These are phyloP conservation scores for Saccharomycopsis capsularis DNA, from an alignment of 805 yeast genomes.

Conservation along the genomic window DNA sequence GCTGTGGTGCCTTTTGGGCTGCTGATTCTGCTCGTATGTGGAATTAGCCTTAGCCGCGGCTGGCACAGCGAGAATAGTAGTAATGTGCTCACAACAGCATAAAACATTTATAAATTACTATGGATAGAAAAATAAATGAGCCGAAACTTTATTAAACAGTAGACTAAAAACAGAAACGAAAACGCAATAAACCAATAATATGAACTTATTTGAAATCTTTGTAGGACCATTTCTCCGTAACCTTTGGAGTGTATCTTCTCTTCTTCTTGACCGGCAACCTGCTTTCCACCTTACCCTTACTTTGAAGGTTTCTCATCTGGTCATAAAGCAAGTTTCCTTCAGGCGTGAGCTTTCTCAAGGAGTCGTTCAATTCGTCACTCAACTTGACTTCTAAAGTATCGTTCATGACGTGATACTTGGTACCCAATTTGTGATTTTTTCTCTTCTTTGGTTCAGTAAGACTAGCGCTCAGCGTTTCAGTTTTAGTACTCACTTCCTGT, in stretches of 20 bases:
- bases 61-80: no score
- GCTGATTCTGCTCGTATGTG: no score
- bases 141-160: no score
- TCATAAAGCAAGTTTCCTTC: slow-evolving; percentile 86
- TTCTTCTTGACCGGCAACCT: slow-evolving; percentile 62
- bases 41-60: no score
- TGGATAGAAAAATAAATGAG: no score
- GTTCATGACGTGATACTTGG: slow-evolving; percentile 41
- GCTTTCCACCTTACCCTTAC: slow-evolving; percentile 80
- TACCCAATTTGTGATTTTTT: slow-evolving; percentile 35
- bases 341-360: slow-evolving; percentile 76
- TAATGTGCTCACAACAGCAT: no score
- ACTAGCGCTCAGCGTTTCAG: no score
- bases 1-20: no score
- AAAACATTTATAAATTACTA: no score
- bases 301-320: slow-evolving; percentile 73
- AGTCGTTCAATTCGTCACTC: slow-evolving; percentile 80
- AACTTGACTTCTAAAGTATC: slow-evolving; percentile 66
- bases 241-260: slow-evolving; percentile 62
- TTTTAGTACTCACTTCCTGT: slow-evolving; percentile 25
- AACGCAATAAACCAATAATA: no score
- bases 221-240: slow-evolving; percentile 89
- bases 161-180: no score
- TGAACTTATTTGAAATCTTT: slow-evolving; percentile 81
- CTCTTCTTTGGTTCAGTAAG: no score